Percentiles rank a stretch among this genome's conserved stretches.
Conservation (phyloP, 352 stramenopile genomes). For the Phytophthora lateralis region DNA sequence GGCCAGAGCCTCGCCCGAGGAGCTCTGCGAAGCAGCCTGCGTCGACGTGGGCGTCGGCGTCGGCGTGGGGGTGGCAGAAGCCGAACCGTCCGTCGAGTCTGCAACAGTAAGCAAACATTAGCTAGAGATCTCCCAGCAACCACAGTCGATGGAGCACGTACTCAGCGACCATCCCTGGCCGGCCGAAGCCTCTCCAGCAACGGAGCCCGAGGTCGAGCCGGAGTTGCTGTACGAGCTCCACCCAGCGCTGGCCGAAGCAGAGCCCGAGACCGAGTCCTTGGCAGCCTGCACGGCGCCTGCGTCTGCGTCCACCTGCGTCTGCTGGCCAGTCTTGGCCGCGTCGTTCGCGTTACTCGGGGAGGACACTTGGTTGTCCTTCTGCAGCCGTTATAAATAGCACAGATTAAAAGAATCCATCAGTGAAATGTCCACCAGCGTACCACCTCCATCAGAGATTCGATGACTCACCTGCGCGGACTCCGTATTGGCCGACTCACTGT, state of each 20-base stretch:
- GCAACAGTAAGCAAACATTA: constrained; percentile 4
- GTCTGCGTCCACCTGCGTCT: constrained; percentile 16
- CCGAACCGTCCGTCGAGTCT: constrained; percentile 30
- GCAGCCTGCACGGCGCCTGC: constrained; percentile 28
- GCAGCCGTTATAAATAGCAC: background rate
- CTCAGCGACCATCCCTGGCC: constrained; percentile 29
- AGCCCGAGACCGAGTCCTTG: constrained; percentile 26
- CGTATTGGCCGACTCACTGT: constrained; percentile 31
- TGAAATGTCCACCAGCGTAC: background rate
- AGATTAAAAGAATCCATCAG: constrained; percentile 5
- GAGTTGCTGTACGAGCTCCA: constrained; percentile 25
- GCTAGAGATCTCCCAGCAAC: background rate
- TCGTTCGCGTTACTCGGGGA: constrained; percentile 13
- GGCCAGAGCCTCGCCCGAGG: constrained; percentile 38
- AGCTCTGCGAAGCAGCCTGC: constrained; percentile 22
- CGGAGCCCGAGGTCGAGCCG: constrained; percentile 24
- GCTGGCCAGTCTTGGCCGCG: constrained; percentile 9
- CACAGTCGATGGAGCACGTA: constrained; percentile 6
- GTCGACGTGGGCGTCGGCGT: constrained; percentile 21
- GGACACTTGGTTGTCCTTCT: constrained; percentile 15
- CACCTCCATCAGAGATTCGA: background rate
- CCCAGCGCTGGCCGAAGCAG: constrained; percentile 11
- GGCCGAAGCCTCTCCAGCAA: constrained; percentile 29
- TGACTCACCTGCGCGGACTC: constrained; percentile 44
- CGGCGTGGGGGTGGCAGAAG: constrained; percentile 7